These are phyloP conservation scores for Populus hybrid DNA, from an alignment of 441 rosid genomes.

Conservation along the genomic window DNA sequence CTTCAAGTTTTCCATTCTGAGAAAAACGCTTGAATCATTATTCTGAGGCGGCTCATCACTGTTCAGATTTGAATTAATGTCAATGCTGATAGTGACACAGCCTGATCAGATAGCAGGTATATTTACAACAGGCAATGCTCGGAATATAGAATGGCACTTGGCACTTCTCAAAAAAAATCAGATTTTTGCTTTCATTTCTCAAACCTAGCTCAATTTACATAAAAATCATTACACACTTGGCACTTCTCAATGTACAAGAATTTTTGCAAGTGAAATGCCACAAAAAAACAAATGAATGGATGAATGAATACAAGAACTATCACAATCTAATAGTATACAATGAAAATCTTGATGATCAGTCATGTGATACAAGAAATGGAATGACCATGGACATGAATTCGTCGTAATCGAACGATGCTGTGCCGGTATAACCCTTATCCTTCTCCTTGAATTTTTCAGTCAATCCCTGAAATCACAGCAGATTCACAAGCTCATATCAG, in stretches of 20 bases:
- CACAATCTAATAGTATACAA: not conserved
- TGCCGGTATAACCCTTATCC: conserved; percentile 47
- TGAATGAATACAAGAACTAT: not conserved
- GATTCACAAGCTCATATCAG: not conserved
- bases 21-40: not conserved
- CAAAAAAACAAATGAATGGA: not conserved
- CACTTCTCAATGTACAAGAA: not conserved
- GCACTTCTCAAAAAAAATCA: not conserved
- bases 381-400: conserved; percentile 53
- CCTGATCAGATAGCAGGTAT: not conserved
- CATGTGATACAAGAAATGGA: conserved; percentile 56
- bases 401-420: conserved; percentile 50
- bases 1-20: not conserved
- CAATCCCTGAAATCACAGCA: conserved; percentile 45
- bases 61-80: not conserved
- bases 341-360: conserved; percentile 20
- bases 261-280: not conserved
- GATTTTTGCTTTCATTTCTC: not conserved
- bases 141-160: not conserved
- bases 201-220: not conserved
- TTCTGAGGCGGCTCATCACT: not conserved
- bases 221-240: not conserved
- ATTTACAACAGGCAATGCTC: not conserved
- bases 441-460: conserved; percentile 21
- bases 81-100: not conserved